These are phyloP conservation scores for Citrus glauca DNA, from an alignment of 345 rosid genomes.

Conservation along the genomic window DNA sequence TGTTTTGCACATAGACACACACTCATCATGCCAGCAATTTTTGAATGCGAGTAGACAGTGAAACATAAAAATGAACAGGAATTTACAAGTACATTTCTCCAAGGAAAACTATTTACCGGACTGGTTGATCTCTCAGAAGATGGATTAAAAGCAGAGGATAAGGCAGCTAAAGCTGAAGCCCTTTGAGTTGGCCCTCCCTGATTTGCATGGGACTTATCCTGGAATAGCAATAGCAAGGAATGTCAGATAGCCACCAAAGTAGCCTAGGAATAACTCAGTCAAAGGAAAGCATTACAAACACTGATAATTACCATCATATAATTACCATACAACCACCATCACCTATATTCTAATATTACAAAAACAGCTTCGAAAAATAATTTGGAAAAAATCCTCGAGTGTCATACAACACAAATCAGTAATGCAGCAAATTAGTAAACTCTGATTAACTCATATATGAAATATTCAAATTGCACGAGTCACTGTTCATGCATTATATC, in stretches of 20 bases:
- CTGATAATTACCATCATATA: neutral
- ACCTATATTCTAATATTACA: neutral
- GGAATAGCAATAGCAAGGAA: slow-evolving; percentile 14
- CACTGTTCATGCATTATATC: neutral
- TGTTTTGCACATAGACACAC: neutral
- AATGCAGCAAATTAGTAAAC: neutral
- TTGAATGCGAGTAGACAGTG: neutral
- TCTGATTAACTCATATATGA: neutral
- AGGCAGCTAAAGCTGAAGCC: slow-evolving; percentile 96
- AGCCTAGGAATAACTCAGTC: neutral
- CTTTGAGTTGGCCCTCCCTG: slow-evolving; percentile 95
- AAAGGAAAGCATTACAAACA: neutral
- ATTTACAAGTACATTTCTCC: neutral
- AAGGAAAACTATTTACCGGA: slow-evolving; percentile 39
- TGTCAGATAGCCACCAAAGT: neutral
- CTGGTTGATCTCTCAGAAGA: slow-evolving; percentile 49
- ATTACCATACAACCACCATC: neutral
- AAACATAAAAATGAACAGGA: neutral
- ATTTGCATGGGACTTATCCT: slow-evolving; percentile 73
- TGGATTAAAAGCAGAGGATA: slow-evolving; percentile 77
- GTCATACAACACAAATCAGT: neutral
- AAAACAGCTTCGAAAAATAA: neutral
- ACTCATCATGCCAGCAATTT: neutral
- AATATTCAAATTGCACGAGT: neutral
- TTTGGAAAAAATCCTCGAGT: neutral